phyloP scores from a whole-genome alignment of 176 grass and related monocot species.

The Puya raimondii region DNA sequence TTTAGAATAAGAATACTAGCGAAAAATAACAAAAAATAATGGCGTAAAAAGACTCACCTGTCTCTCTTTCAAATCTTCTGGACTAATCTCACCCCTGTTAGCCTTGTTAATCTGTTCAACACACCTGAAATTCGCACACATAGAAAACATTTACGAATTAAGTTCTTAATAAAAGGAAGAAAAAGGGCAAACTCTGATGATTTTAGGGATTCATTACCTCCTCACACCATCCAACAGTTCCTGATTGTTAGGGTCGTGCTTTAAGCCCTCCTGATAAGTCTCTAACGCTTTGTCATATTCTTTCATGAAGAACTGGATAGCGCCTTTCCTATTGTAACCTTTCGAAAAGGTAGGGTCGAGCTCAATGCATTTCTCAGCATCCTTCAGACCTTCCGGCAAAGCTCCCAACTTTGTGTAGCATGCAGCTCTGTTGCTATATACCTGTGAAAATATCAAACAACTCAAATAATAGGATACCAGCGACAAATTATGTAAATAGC shows the following conservation, averaged over 20 bases:
- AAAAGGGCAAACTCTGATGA: neutral
- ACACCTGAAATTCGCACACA: conserved; percentile 33
- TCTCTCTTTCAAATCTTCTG: conserved; percentile 79
- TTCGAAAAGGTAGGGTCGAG: conserved; percentile 89
- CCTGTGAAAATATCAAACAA: conserved; percentile 29
- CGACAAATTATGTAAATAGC: neutral
- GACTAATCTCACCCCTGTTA: conserved; percentile 60
- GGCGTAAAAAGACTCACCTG: conserved; percentile 31
- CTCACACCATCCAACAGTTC: conserved; percentile 75
- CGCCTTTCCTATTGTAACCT: conserved; percentile 94
- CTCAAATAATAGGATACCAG: neutral
- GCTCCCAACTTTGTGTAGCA: conserved; percentile 94
- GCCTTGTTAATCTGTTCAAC: conserved; percentile 71
- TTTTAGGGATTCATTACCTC: conserved; percentile 29
- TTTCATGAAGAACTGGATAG: conserved; percentile 98
- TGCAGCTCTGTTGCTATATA: conserved; percentile 96
- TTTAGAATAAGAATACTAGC: neutral
- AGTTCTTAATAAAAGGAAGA: neutral
- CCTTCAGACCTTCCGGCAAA: conserved; percentile 96
- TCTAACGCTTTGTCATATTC: conserved; percentile 90
- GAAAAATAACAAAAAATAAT: neutral
- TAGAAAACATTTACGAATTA: conserved; percentile 1
- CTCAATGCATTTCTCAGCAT: conserved; percentile 97
- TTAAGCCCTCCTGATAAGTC: conserved; percentile 96
- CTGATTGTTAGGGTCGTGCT: conserved; percentile 77